Evolutionary conservation across 805 yeast species (phyloP).

Genomic region (Pichia deserticola): DNA sequence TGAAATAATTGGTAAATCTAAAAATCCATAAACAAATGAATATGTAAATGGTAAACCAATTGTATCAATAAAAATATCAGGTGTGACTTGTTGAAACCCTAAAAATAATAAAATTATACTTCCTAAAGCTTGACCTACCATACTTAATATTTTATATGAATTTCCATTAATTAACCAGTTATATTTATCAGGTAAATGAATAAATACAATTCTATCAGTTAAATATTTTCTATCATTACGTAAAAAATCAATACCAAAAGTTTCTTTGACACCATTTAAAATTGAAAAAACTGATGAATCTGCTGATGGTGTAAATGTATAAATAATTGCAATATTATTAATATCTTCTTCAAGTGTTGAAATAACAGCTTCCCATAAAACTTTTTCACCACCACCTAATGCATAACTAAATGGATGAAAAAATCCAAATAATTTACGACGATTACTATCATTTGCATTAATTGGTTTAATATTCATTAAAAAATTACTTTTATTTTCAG

Average conservation of each 20-base stretch:
- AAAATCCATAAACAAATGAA: constrained; percentile 48
- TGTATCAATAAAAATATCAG: constrained; percentile 92
- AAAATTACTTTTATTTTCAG: constrained; percentile 15
- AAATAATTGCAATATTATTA: constrained; percentile 55
- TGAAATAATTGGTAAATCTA: constrained; percentile 69
- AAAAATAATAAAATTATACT: constrained; percentile 60
- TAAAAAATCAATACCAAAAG: constrained; percentile 25
- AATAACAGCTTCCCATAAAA: constrained; percentile 87
- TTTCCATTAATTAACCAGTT: constrained; percentile 57
- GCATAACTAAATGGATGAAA: constrained; percentile 95
- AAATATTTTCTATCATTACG: constrained; percentile 8
- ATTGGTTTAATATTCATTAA: constrained; percentile 20
- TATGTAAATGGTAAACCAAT: constrained; percentile 90
- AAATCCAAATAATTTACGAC: constrained; percentile 61
- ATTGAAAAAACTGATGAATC: constrained; percentile 20
- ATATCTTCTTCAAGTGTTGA: constrained; percentile 48
- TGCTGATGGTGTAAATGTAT: constrained; percentile 32
- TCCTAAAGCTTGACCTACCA: constrained; percentile 84
- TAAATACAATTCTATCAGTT: constrained; percentile 26
- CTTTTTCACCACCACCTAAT: constrained; percentile 98
- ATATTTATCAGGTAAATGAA: constrained; percentile 25
- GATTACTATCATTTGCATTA: constrained; percentile 25
- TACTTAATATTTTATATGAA: constrained; percentile 73
- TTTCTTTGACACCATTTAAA: constrained; percentile 17
- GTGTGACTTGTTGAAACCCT: constrained; percentile 60